Conservation (phyloP, 768 basidiomycete genomes). For the Artomyces pyxidatus region DNA sequence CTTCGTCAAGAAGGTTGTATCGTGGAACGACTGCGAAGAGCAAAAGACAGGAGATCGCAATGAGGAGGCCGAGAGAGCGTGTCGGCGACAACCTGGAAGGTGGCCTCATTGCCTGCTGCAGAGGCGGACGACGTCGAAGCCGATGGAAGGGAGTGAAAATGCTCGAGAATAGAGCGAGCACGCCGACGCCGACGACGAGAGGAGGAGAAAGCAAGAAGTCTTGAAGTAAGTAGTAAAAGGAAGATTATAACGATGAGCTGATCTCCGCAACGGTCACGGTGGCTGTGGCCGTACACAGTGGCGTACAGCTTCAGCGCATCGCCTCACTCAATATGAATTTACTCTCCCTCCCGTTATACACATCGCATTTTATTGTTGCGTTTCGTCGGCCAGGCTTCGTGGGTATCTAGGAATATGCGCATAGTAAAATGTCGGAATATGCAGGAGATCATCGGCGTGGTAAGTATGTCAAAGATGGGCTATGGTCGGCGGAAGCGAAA, state of each 20-base stretch:
- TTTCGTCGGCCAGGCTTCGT: too few species aligned
- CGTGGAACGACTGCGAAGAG: slow-evolving; percentile 20
- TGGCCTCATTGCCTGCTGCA: slow-evolving; percentile 16
- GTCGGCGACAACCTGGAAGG: slow-evolving; percentile 13
- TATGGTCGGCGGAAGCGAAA: too few species aligned
- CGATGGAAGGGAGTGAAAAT: neutral
- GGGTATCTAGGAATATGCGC: too few species aligned
- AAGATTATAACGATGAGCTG: neutral
- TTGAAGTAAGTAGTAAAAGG: neutral
- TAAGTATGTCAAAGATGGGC: too few species aligned
- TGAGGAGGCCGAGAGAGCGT: slow-evolving; percentile 22
- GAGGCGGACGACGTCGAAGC: neutral
- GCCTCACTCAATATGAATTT: too few species aligned
- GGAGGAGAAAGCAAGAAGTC: neutral
- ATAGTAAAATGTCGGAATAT: too few species aligned
- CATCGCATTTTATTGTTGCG: too few species aligned
- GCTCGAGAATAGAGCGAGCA: too few species aligned
- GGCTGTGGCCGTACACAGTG: neutral
- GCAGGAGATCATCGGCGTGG: too few species aligned
- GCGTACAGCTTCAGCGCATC: too few species aligned
- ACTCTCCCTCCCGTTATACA: too few species aligned
- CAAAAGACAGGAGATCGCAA: slow-evolving; percentile 21
- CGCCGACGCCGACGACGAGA: neutral
- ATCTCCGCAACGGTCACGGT: neutral
- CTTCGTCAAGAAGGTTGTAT: slow-evolving; percentile 13